Conservation (phyloP, 1,284 basidiomycete genomes). For the Phylloboletellus chloephorus region DNA sequence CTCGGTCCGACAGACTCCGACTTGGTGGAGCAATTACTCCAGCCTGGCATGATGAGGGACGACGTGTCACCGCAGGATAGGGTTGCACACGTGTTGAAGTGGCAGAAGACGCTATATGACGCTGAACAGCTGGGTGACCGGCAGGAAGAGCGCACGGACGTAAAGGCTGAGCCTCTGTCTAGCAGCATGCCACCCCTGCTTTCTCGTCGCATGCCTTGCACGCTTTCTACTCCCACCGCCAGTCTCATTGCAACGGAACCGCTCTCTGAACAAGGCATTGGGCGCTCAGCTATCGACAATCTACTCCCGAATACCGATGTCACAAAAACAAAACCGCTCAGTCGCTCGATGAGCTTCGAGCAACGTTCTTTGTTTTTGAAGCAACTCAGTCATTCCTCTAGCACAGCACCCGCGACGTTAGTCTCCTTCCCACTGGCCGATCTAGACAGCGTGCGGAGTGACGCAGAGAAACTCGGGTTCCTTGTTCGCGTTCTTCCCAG, state of each 20-base stretch:
- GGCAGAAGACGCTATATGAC: slow-evolving; percentile 23
- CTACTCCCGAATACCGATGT: slow-evolving; percentile 15
- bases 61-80: slow-evolving; percentile 16
- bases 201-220: slow-evolving; percentile 47
- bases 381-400: slow-evolving; percentile 37
- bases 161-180: slow-evolving; percentile 4
- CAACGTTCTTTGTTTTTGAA: slow-evolving; percentile 47
- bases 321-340: slow-evolving; percentile 26
- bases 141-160: slow-evolving; percentile 5
- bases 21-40: slow-evolving; percentile 30
- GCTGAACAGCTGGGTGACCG: neutral
- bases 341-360: slow-evolving; percentile 47
- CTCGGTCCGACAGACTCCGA: slow-evolving; percentile 26
- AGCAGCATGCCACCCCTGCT: neutral
- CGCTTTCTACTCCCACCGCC: slow-evolving; percentile 43
- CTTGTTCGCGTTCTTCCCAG: slow-evolving; percentile 34
- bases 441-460: slow-evolving; percentile 34
- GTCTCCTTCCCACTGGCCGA: slow-evolving; percentile 43
- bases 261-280: slow-evolving; percentile 17
- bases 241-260: slow-evolving; percentile 34
- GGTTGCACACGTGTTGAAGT: slow-evolving; percentile 23
- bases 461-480: slow-evolving; percentile 43
- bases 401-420: slow-evolving; percentile 39
- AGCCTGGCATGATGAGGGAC: slow-evolving; percentile 30
- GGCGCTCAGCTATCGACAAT: slow-evolving; percentile 20